Evolutionary conservation across 345 rosid genomes (phyloP).

Genomic region (Sapria himalayana): DNA sequence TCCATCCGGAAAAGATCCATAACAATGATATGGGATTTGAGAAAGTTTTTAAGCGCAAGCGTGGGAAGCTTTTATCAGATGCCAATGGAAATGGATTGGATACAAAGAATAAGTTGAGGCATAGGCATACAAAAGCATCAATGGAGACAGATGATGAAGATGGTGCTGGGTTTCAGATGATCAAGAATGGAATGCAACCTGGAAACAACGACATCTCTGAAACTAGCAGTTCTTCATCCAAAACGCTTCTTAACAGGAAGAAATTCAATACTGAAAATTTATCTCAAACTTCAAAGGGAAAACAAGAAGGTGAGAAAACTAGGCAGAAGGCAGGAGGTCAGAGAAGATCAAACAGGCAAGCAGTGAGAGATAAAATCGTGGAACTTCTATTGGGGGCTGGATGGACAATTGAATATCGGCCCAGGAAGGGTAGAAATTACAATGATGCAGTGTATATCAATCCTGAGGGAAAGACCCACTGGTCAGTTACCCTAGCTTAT

Average conservation of each 20-base stretch:
- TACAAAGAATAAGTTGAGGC: slow-evolving; percentile 9
- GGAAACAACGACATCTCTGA: neutral
- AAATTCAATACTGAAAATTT: slow-evolving; percentile 8
- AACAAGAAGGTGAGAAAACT: slow-evolving; percentile 9
- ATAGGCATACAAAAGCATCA: slow-evolving; percentile 5
- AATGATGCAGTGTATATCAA: slow-evolving; percentile 76
- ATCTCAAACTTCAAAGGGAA: slow-evolving; percentile 4
- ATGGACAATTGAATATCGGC: slow-evolving; percentile 71
- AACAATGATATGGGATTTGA: neutral
- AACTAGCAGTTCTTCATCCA: slow-evolving; percentile 8
- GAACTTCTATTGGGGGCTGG: slow-evolving; percentile 59
- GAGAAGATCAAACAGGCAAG: slow-evolving; percentile 21
- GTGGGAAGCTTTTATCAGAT: slow-evolving; percentile 12
- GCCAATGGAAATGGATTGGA: slow-evolving; percentile 9
- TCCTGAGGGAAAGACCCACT: slow-evolving; percentile 80
- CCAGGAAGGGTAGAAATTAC: slow-evolving; percentile 36
- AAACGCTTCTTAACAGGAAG: slow-evolving; percentile 6
- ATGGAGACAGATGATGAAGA: slow-evolving; percentile 1
- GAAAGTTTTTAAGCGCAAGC: slow-evolving; percentile 5
- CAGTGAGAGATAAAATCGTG: slow-evolving; percentile 48
- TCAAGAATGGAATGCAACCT: neutral
- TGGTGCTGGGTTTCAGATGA: neutral
- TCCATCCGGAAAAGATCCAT: neutral
- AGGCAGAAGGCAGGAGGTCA: slow-evolving; percentile 6
- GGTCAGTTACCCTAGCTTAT: slow-evolving; percentile 90